Percentiles rank a stretch among this genome's conserved stretches.
Evolutionary conservation across 2,329 filamentous ascomycete genomes (phyloP).

Genomic region (Ophiostoma sp.): DNA sequence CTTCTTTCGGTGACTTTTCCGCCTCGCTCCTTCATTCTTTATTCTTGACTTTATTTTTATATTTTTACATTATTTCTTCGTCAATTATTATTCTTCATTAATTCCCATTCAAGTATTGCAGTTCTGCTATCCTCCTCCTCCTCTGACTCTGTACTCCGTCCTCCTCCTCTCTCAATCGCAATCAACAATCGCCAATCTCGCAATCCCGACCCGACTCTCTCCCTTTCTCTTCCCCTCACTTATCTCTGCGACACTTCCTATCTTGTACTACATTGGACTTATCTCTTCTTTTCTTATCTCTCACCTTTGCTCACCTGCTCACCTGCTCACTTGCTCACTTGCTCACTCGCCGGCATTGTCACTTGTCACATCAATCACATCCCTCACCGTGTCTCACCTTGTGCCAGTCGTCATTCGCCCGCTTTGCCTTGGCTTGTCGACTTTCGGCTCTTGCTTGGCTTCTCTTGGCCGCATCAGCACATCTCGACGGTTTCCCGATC

Average conservation of each 20-base stretch:
- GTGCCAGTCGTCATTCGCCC: neutral
- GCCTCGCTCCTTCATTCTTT: neutral
- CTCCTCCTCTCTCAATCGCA: neutral
- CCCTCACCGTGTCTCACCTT: neutral
- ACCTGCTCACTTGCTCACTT: too few species aligned
- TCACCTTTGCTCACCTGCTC: neutral
- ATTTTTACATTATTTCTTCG: neutral
- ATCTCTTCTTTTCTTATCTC: neutral
- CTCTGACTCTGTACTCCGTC: neutral
- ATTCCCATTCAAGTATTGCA: neutral
- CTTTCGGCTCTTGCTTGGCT: neutral
- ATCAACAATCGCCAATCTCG: slow-evolving; percentile 8
- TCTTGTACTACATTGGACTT: neutral
- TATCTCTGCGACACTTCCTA: neutral
- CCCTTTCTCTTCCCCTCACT: neutral
- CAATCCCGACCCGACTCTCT: neutral
- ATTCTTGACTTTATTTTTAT: neutral
- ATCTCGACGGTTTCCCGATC: neutral
- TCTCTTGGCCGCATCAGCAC: neutral
- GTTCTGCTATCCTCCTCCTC: neutral
- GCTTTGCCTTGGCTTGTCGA: neutral
- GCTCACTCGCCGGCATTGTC: neutral
- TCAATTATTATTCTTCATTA: neutral
- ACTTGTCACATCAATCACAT: too few species aligned
- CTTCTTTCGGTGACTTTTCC: slow-evolving; percentile 1